Evolutionary conservation across 2,329 filamentous ascomycete species (phyloP).

Genomic region (Nemania sp.): DNA sequence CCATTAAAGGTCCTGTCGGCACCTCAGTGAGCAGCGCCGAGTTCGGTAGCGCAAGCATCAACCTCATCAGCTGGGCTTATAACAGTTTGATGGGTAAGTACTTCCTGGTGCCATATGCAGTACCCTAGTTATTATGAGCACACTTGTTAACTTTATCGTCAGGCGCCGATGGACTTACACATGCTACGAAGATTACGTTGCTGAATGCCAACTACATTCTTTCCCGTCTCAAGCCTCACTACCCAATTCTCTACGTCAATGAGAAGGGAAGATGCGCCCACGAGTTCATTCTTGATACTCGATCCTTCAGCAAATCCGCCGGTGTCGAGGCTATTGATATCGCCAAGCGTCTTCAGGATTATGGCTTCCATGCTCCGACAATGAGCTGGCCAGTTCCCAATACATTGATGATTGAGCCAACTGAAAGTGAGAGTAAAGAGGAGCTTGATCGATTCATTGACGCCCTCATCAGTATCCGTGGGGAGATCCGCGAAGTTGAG

Average conservation of each 20-base stretch:
- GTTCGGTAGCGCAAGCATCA: conserved; percentile 87
- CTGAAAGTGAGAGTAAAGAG: conserved; percentile 87
- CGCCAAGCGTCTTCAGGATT: conserved; percentile 95
- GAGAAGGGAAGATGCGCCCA: conserved; percentile 85
- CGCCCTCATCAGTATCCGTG: conserved; percentile 81
- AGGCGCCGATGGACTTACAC: conserved; percentile 74
- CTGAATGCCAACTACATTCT: conserved; percentile 98
- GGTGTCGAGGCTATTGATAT: conserved; percentile 93
- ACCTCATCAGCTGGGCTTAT: conserved; percentile 94
- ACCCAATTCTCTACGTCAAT: conserved; percentile 93
- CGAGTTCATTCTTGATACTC: conserved; percentile 93
- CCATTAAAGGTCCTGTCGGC: conserved; percentile 35
- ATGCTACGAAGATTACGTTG: conserved; percentile 90
- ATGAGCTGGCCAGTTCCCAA: conserved; percentile 97
- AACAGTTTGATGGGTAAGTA: conserved; percentile 85
- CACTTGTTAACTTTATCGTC: conserved; percentile 23
- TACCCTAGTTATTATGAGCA: not conserved
- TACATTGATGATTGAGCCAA: conserved; percentile 98
- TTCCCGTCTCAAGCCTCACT: conserved; percentile 81
- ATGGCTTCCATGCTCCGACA: conserved; percentile 95
- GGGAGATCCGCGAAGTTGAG: conserved; percentile 84
- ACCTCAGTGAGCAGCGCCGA: conserved; percentile 78
- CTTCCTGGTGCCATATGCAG: not conserved
- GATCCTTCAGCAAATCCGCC: conserved; percentile 79
- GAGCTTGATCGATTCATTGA: conserved; percentile 95